Percentiles rank a stretch among this genome's conserved stretches.
These are phyloP conservation scores for Trametes gibbosa DNA, from an alignment of 768 basidiomycete genomes.

Conservation along the genomic window DNA sequence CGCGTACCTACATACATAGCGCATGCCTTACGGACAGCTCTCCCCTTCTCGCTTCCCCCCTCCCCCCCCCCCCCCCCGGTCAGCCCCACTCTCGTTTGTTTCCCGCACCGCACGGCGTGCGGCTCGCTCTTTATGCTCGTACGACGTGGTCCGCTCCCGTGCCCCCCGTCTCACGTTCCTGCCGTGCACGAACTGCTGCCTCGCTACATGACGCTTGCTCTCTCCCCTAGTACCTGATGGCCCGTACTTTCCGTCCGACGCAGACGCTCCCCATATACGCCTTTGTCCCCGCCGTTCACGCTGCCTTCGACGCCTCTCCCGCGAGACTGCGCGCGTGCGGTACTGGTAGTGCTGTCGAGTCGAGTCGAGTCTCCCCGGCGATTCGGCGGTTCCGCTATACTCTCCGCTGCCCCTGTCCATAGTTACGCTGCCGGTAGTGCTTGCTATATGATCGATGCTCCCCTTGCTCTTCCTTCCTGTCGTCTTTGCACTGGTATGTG, in stretches of 20 bases:
- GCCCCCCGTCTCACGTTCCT: slow-evolving; percentile 16
- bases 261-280: not conserved
- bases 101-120: slow-evolving; percentile 15
- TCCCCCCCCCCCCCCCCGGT: too few relatives aligned
- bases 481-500: slow-evolving; percentile 6
- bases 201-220: not conserved
- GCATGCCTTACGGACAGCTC: not conserved
- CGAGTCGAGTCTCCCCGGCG: not conserved
- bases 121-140: slow-evolving; percentile 8
- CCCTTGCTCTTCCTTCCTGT: not conserved
- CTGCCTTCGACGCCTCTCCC: too few relatives aligned
- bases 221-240: too few relatives aligned
- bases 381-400: not conserved
- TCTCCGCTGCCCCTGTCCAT: not conserved
- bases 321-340: too few relatives aligned
- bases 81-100: slow-evolving; percentile 11
- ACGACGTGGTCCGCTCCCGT: not conserved
- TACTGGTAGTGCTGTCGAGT: too few relatives aligned
- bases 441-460: too few relatives aligned
- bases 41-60: not conserved
- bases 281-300: not conserved
- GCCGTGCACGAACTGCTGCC: slow-evolving; percentile 15
- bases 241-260: not conserved
- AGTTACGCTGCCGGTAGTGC: not conserved
- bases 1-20: slow-evolving; percentile 1